Evolutionary conservation across 352 stramenopile species (phyloP), one percentile per base, ranked within the genome.

Genomic region (Peronospora destructor): DNA sequence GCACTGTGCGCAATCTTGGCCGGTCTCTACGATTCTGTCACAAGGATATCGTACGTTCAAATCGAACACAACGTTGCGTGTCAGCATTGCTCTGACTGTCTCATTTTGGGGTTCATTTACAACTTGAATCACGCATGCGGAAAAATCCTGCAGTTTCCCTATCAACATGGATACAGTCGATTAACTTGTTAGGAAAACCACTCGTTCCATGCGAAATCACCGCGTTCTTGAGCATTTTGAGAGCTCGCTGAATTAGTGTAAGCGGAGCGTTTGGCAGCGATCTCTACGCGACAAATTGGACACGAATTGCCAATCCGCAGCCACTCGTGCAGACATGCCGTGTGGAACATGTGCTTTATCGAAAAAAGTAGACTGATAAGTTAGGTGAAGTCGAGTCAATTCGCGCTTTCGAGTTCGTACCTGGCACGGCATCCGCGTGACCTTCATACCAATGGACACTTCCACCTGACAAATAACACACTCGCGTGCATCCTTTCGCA

Each of bases 401-500:
- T 39, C 11, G 14, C 6, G 17, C 12, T 23, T 42, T 14, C 19
- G 16, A 26, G 10, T 45, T 12, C 38, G 26, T 61, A 85, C 74
- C 68, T 86, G 75, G 17, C 75, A 86, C 6, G 75, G 75, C 75
- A 86, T 86, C 11, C 72, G 66, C 12, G 75, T 87, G 36, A 87
- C 71, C 28, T 71, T 65, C 63, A 72, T 79, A 8, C 80, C 80
- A 43, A 87, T 80, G 9, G 68, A 61, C 62, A 88, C 76, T 9
- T 88, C 76, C 19, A 85, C 73, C 60, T 91, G 80, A 56, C 80
- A 91, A 38, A 91, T 86, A 9, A 88, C 80, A 45, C 80, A 91
- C 47, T 91, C 80, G 23, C 76, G 76, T 17, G 69, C 76, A 44
- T 91, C 61, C 25, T 84, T 83, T 8, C 73, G 73, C 16, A 86